Percentiles rank a stretch among this genome's conserved stretches.
Conservation (phyloP, 2,329 filamentous ascomycete species). For the Trichoderma sp. region DNA sequence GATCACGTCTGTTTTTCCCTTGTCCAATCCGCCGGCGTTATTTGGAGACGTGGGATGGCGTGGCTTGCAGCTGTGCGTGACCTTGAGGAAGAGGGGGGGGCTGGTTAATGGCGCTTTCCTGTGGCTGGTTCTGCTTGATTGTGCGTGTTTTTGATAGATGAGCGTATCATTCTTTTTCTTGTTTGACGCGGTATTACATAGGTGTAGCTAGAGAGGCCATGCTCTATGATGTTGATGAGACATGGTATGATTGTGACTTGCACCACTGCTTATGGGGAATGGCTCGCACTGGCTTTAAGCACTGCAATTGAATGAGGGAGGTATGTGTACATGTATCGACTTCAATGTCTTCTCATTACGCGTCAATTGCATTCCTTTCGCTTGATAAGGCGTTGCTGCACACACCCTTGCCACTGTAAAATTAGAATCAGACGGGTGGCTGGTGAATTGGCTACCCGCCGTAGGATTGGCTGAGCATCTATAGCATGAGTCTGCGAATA, state of each 20-base stretch:
- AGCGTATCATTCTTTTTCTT: background rate
- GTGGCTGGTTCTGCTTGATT: background rate
- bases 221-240: background rate
- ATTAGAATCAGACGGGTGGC: background rate
- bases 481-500: background rate
- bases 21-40: conserved; percentile 6
- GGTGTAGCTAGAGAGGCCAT: background rate
- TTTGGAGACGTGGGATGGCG: conserved; percentile 10
- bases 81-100: background rate
- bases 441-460: background rate
- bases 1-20: background rate
- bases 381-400: background rate
- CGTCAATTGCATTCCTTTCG: background rate
- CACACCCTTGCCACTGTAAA: background rate
- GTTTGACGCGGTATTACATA: background rate
- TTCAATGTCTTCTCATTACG: background rate
- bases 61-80: background rate
- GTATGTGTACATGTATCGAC: background rate
- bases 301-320: background rate
- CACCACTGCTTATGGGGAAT: background rate
- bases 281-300: background rate
- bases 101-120: background rate
- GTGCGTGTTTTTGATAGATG: conserved; percentile 1
- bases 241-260: background rate
- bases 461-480: background rate